Percentiles rank a stretch among this genome's conserved stretches.
phyloP scores from a whole-genome alignment of 225 moss, liverwort and hornwort species.

The Marchantia polymorpha region DNA sequence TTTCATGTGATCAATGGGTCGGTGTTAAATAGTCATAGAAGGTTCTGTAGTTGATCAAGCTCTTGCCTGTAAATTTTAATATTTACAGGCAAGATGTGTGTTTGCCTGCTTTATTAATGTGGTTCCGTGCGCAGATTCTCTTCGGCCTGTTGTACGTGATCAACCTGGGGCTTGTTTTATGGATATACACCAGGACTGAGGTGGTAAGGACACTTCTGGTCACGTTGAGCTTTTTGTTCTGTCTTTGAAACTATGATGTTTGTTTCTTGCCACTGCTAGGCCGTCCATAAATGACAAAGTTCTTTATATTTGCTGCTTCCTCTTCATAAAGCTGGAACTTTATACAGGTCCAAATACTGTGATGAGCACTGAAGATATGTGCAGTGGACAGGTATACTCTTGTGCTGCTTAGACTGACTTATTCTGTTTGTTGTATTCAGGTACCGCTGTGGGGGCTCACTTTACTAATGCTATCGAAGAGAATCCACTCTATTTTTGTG shows the following conservation, averaged over 20 bases:
- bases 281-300: neutral
- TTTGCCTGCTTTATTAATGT: neutral
- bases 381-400: neutral
- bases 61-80: neutral
- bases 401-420: neutral
- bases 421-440: constrained; percentile 37
- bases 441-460: constrained; percentile 83
- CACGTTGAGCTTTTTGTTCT: neutral
- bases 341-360: neutral
- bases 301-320: neutral
- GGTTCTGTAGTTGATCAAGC: neutral
- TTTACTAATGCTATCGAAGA: constrained; percentile 86
- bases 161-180: constrained; percentile 68
- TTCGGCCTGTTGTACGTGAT: constrained; percentile 80
- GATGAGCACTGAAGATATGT: neutral
- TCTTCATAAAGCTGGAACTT: neutral
- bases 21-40: neutral
- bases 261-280: neutral
- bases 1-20: neutral
- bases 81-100: no score
- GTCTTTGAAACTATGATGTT: neutral
- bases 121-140: constrained; percentile 51
- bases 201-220: constrained; percentile 47
- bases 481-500: constrained; percentile 94
- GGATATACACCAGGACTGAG: constrained; percentile 67